Evolutionary conservation across 768 basidiomycete genomes (phyloP), one percentile per base, ranked within the genome.

Genomic region (Clavaria fumosa): DNA sequence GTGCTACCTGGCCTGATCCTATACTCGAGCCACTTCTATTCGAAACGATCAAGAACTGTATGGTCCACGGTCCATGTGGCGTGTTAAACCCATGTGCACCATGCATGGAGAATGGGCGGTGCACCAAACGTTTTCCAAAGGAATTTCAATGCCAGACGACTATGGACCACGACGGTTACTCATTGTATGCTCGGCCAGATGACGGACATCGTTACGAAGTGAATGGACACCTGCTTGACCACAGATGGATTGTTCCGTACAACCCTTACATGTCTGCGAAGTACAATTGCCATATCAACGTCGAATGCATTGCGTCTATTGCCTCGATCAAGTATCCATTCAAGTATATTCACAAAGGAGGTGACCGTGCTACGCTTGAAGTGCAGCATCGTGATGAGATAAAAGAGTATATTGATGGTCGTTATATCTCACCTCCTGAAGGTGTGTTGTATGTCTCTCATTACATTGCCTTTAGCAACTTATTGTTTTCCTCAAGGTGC

Each of bases 51-150:
- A 28, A 28, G 14, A 28, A 28, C 9, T 28, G 14, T 14, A 28
- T 28, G 26, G 14, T 14, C 9, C 26, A 28, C 26, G 14, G 26
- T 9, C 26, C 9, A 9, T 9, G 14, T 28, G 9, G 14, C 14
- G 9, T 28, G 9, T 9, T 9, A 28, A 14, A 14, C 26, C 9
- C 9, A n/a, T n/a, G n/a, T n/a, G 42, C 45, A 7, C 20, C 23
- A 1, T 72, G 67, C 46, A 57, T 70, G 62, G 51, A 57, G 2
- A 45, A 57, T 30, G 47, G 47, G 1, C 49, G 56, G 31, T 52
- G 54, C 23, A 58, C 54, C 6, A 53, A 54, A 51, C 34, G 38
- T 37, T 67, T 10, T 56, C 59, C 48, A 41, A 51, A 45, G 51
- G 35, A 38, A 44, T 65, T 45, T 33, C 26, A 18, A 38, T 43